These are phyloP conservation scores for Cordyceps farinosa DNA, from an alignment of 2,329 filamentous ascomycete genomes.

Conservation along the genomic window DNA sequence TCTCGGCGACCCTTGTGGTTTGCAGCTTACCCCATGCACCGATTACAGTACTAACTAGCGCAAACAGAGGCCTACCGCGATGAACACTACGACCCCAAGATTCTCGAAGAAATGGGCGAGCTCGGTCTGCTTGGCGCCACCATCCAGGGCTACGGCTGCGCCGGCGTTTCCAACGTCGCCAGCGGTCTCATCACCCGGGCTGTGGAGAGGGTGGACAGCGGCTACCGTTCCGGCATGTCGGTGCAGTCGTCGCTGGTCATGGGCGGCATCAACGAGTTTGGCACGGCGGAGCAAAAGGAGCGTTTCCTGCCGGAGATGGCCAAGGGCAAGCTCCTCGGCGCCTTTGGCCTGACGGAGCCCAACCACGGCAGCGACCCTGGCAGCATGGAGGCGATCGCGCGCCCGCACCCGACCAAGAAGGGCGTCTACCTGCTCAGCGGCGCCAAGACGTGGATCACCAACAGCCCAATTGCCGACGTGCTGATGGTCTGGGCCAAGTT, in stretches of 20 bases:
- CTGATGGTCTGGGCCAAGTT: conserved; percentile 91
- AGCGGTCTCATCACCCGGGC: conserved; percentile 87
- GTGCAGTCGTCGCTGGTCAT: conserved; percentile 91
- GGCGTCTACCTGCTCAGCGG: conserved; percentile 77
- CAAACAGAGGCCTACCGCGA: conserved; percentile 72
- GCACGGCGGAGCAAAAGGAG: conserved; percentile 82
- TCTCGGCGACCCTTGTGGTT: neutral
- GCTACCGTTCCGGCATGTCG: conserved; percentile 89
- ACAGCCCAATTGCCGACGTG: conserved; percentile 83
- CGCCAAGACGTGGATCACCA: conserved; percentile 93
- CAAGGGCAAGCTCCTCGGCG: conserved; percentile 76
- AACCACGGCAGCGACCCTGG: conserved; percentile 92
- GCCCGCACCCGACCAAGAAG: conserved; percentile 76
- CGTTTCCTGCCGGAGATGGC: conserved; percentile 77
- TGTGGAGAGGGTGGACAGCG: conserved; percentile 86
- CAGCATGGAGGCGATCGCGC: conserved; percentile 85
- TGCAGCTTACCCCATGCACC: neutral
- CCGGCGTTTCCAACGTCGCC: conserved; percentile 81
- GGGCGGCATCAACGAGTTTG: conserved; percentile 87
- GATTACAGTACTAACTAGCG: neutral
- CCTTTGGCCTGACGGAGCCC: conserved; percentile 87
- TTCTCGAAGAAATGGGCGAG: conserved; percentile 88
- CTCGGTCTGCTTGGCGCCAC: conserved; percentile 83
- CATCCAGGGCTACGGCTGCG: conserved; percentile 84
- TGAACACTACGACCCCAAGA: conserved; percentile 80